Conservation (phyloP, 805 yeast species). For the Kregervanrija pseudodelftensis region DNA sequence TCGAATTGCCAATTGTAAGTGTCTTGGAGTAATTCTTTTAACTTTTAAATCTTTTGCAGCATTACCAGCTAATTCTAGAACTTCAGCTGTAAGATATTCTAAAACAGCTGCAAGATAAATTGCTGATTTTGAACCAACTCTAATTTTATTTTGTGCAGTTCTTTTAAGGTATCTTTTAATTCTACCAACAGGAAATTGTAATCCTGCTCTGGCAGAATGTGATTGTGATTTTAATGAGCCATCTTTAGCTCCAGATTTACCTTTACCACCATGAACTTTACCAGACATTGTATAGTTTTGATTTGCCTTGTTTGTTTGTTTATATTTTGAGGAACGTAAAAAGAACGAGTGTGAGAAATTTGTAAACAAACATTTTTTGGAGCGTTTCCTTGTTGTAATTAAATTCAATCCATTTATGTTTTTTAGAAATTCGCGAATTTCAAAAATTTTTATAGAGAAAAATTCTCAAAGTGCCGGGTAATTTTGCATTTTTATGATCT, state of each 20-base stretch:
- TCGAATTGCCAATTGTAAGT: conserved; percentile 91
- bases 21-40: conserved; percentile 97
- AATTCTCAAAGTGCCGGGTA: too few species aligned
- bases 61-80: conserved; percentile 94
- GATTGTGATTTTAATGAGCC: conserved; percentile 55
- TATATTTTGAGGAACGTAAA: background rate
- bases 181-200: conserved; percentile 98
- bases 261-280: conserved; percentile 85
- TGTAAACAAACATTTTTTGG: too few species aligned
- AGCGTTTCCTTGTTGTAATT: too few species aligned
- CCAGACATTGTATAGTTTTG: conserved; percentile 56
- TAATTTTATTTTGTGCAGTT: conserved; percentile 68
- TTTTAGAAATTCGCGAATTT: too few species aligned
- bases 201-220: conserved; percentile 90
- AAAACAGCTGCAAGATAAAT: conserved; percentile 92
- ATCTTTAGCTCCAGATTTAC: conserved; percentile 81
- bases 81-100: conserved; percentile 95
- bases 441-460: too few species aligned
- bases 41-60: conserved; percentile 95
- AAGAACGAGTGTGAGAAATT: too few species aligned
- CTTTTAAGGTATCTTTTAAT: conserved; percentile 91
- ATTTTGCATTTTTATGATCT: too few species aligned
- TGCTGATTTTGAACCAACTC: conserved; percentile 77
- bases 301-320: background rate
- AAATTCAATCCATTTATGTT: too few species aligned